phyloP scores from a whole-genome alignment of 1,139 yeast species.

The Pichia kudriavzevii region DNA sequence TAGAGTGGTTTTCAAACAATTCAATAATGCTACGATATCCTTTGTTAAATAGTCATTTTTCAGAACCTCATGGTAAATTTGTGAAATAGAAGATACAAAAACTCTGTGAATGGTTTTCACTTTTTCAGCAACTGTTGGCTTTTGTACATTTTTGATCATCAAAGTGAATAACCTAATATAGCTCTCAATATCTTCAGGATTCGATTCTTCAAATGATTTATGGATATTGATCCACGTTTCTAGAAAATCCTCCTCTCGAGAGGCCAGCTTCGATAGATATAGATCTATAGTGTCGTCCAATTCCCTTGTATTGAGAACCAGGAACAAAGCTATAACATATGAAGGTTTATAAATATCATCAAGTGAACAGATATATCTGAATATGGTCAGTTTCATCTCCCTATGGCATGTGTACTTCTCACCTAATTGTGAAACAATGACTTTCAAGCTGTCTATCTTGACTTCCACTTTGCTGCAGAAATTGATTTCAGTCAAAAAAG shows the following conservation, averaged over 20 bases:
- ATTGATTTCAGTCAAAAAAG: conserved; percentile 7
- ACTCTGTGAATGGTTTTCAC: conserved; percentile 4
- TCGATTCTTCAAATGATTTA: conserved; percentile 7
- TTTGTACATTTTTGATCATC: conserved; percentile 13
- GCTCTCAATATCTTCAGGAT: conserved; percentile 2
- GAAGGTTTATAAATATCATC: conserved; percentile 9
- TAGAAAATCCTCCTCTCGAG: conserved; percentile 1
- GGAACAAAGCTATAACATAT: conserved; percentile 19
- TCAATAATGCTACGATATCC: conserved; percentile 3
- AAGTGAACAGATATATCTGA: conserved; percentile 15
- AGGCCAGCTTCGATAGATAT: conserved; percentile 2
- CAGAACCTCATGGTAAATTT: conserved; percentile 5
- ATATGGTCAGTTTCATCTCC: conserved; percentile 12
- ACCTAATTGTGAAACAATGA: conserved; percentile 13
- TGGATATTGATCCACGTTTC: conserved; percentile 14
- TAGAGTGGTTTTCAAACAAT: conserved; percentile 33
- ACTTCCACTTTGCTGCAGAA: not conserved
- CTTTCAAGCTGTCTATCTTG: conserved; percentile 1
- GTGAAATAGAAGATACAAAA: conserved; percentile 6
- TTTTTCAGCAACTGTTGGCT: conserved; percentile 9
- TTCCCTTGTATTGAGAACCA: conserved; percentile 12
- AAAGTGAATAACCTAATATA: conserved; percentile 12
- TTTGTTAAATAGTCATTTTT: not conserved
- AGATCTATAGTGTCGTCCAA: conserved; percentile 1
- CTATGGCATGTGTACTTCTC: not conserved